Evolutionary conservation across 2,329 filamentous ascomycete species (phyloP), one percentile per base, ranked within the genome.

Genomic region (Cladobotryum mycophilum): DNA sequence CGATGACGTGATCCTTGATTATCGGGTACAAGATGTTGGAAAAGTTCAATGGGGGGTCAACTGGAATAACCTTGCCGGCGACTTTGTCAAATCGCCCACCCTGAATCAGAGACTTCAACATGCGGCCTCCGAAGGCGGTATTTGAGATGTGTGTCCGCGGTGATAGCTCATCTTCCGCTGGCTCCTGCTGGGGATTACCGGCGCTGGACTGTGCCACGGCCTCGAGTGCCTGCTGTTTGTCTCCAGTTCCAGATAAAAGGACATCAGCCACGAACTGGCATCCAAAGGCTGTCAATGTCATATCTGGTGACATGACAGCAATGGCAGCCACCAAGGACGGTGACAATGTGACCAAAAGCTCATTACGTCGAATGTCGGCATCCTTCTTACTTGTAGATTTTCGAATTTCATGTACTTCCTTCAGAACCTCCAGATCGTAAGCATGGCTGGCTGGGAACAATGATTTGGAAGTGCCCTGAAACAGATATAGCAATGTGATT

Each of bases 371-470:
- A 18, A 79, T 70, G 48, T 86, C 84, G 1, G 89, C 77, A 51
- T 96, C 89, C 70, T 99, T 99, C 73, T 97, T 99, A 56, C 89
- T 95, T 2, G 91, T 97, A 13, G 79, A 84, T 59, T 84, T 81
- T 48, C 93, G 84, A 56, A 95, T 86, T 49, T 82, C 80, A 62
- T 88, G 86, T 20, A 96, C 73, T 67, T 96, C 87, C 51, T 81
- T 76, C 4, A 99, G 74, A 13, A 93, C 70, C 49, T 86, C 80
- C 35, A 89, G 70, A 56, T 90, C 85, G 34, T 77, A 76, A 11
- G 80, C 76, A 51, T 89, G 78, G 53, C 78, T 80, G 12, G 75
- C 64, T 43, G 81, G 80, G 62, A 85, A 85, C 30, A 85, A 66
- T 3, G 77, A 74, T 60, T 75, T 82, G 30, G 80, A 78, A n/a